These are phyloP conservation scores for Magnolia kwangsiensis DNA, from an alignment of 164 flowering plant genomes.

Conservation along the genomic window DNA sequence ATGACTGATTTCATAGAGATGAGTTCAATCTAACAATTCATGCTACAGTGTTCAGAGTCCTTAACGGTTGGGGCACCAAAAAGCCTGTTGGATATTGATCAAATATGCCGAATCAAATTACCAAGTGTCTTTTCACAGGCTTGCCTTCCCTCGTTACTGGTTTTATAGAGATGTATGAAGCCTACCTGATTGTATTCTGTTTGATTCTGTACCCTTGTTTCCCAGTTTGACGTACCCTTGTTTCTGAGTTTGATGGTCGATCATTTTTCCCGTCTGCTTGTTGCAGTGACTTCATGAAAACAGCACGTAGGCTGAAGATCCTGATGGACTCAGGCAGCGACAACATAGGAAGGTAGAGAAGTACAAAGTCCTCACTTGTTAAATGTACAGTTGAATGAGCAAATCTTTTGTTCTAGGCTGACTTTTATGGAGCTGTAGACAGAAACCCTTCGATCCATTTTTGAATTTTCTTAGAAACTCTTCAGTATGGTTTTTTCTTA, in stretches of 20 bases:
- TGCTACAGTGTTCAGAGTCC: no score
- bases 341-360: conserved; percentile 40
- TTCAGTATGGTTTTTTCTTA: not conserved
- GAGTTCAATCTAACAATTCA: no score
- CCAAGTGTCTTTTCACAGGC: not conserved
- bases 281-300: conserved; percentile 64
- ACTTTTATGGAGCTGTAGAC: conserved; percentile 10
- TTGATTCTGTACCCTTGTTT: not conserved
- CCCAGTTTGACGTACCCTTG: not conserved
- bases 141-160: not conserved
- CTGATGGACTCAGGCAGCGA: conserved; percentile 57
- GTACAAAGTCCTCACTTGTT: conserved; percentile 11
- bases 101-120: no score
- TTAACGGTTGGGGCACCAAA: no score
- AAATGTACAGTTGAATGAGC: conserved; percentile 47
- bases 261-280: not conserved
- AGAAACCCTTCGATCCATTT: conserved; percentile 14
- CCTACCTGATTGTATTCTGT: not conserved
- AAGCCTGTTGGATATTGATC: no score
- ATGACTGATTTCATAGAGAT: no score
- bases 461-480: conserved; percentile 5
- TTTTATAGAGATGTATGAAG: not conserved
- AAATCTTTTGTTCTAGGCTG: conserved; percentile 22
- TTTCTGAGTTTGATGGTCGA: not conserved
- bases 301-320: conserved; percentile 64